A percentile compares a stretch with the other conserved stretches of the same genome.
Evolutionary conservation across 2,329 filamentous ascomycete species (phyloP).

Genomic region (Aspergillus fischeri): DNA sequence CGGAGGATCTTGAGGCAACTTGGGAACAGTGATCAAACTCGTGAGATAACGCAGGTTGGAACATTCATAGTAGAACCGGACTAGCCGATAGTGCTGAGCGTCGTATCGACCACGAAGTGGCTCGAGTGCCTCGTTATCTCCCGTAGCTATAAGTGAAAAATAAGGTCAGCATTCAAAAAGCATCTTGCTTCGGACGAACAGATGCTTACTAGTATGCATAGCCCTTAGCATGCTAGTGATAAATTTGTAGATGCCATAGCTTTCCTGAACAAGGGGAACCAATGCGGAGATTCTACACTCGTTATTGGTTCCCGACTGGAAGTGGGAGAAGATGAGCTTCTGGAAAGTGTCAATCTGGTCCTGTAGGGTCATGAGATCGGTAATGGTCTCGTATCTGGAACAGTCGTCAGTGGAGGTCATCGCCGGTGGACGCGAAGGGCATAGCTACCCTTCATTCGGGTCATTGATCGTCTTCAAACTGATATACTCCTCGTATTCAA

Average conservation of each 20-base stretch:
- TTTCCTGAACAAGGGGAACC: conserved; percentile 92
- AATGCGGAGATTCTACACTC: conserved; percentile 94
- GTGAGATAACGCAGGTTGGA: conserved; percentile 96
- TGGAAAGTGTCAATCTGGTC: conserved; percentile 99
- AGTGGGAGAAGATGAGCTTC: conserved; percentile 97
- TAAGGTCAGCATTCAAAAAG: conserved; percentile 6
- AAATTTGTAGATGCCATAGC: conserved; percentile 99
- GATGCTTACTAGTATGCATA: conserved; percentile 81
- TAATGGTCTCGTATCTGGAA: conserved; percentile 77
- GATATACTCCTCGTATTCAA: conserved; percentile 99
- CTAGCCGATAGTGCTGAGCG: conserved; percentile 90
- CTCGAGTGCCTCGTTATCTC: conserved; percentile 87
- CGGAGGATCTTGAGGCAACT: conserved; percentile 88
- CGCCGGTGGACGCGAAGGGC: neutral
- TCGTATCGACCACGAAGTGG: conserved; percentile 86
- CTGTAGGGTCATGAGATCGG: conserved; percentile 91
- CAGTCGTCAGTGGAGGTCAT: conserved; percentile 17
- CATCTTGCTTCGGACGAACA: too few relatives aligned
- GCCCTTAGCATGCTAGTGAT: conserved; percentile 98
- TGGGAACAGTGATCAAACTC: conserved; percentile 91
- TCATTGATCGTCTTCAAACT: conserved; percentile 97
- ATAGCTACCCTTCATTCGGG: conserved; percentile 80
- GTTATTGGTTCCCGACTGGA: conserved; percentile 85
- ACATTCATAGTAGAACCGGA: conserved; percentile 99
- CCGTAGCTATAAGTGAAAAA: conserved; percentile 58